A percentile compares a stretch with the other conserved stretches of the same genome.
Evolutionary conservation across 1,284 basidiomycete species (phyloP).

Genomic region (Lentinus polychrous): DNA sequence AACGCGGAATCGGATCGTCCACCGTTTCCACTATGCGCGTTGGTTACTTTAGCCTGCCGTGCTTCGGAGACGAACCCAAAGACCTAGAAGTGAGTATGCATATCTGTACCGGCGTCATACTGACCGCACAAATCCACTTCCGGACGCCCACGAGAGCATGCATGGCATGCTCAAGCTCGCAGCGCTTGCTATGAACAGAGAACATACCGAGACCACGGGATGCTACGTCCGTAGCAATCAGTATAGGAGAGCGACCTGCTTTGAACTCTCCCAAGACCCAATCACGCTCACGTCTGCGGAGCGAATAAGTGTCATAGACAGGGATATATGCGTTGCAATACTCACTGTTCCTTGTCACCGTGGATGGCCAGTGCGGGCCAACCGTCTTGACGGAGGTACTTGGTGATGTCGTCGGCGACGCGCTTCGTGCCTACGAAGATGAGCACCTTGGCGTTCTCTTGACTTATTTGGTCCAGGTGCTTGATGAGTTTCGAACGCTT

Average conservation of each 20-base stretch:
- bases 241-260: slow-evolving; percentile 93
- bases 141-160: slow-evolving; percentile 3
- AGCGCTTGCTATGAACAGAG: slow-evolving; percentile 29
- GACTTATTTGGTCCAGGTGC: slow-evolving; percentile 94
- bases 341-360: slow-evolving; percentile 95
- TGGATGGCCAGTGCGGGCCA: slow-evolving; percentile 99
- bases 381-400: slow-evolving; percentile 93
- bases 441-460: slow-evolving; percentile 96
- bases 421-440: slow-evolving; percentile 99
- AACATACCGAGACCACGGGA: slow-evolving; percentile 99
- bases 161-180: slow-evolving; percentile 23
- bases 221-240: slow-evolving; percentile 97
- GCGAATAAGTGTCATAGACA: slow-evolving; percentile 10
- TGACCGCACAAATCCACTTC: neutral
- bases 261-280: slow-evolving; percentile 99
- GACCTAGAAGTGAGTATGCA: slow-evolving; percentile 29
- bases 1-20: slow-evolving; percentile 31
- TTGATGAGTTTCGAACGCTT: slow-evolving; percentile 95
- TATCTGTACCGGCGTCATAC: neutral
- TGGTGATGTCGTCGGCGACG: slow-evolving; percentile 97
- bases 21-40: slow-evolving; percentile 35
- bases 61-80: slow-evolving; percentile 43
- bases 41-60: slow-evolving; percentile 41
- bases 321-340: slow-evolving; percentile 26
- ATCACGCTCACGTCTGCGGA: slow-evolving; percentile 86